These are phyloP conservation scores for Mycena rosella DNA, from an alignment of 768 basidiomycete species.

Conservation along the genomic window DNA sequence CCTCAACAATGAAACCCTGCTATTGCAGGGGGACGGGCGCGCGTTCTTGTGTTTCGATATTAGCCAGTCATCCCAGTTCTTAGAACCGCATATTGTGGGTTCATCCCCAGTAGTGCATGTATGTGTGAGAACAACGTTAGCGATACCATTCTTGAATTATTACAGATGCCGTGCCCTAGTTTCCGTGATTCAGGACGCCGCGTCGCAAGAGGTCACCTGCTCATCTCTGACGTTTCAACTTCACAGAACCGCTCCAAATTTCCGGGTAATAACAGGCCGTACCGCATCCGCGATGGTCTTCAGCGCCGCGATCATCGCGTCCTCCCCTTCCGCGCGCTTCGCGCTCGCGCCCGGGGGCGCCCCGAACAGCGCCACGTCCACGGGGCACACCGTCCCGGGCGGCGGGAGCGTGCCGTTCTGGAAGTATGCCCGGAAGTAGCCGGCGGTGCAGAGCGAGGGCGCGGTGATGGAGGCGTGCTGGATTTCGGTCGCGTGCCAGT, in stretches of 20 bases:
- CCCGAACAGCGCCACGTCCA: not conserved
- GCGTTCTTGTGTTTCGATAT: no score
- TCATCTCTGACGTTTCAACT: no score
- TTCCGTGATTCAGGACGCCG: no score
- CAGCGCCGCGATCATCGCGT: slow-evolving; percentile 3
- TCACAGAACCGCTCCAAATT: not conserved
- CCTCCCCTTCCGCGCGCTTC: not conserved
- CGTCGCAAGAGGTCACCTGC: no score
- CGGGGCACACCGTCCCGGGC: slow-evolving; percentile 12
- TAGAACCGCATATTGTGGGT: no score
- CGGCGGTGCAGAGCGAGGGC: slow-evolving; percentile 6
- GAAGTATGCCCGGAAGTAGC: not conserved
- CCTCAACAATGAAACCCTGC: no score
- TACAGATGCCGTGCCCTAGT: no score
- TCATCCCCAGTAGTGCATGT: no score
- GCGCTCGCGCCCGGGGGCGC: not conserved
- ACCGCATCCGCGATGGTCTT: slow-evolving; percentile 4
- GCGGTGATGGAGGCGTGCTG: slow-evolving; percentile 8
- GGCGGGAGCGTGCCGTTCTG: slow-evolving; percentile 15
- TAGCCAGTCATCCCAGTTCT: no score
- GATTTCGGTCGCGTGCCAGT: not conserved
- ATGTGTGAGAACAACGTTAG: no score
- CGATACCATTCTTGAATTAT: no score
- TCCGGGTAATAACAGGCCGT: slow-evolving; percentile 7
- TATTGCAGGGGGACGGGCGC: no score